Evolutionary conservation across 2,329 filamentous ascomycete genomes (phyloP), one percentile per base, ranked within the genome.

Genomic region (Metarhizium anisopliae): DNA sequence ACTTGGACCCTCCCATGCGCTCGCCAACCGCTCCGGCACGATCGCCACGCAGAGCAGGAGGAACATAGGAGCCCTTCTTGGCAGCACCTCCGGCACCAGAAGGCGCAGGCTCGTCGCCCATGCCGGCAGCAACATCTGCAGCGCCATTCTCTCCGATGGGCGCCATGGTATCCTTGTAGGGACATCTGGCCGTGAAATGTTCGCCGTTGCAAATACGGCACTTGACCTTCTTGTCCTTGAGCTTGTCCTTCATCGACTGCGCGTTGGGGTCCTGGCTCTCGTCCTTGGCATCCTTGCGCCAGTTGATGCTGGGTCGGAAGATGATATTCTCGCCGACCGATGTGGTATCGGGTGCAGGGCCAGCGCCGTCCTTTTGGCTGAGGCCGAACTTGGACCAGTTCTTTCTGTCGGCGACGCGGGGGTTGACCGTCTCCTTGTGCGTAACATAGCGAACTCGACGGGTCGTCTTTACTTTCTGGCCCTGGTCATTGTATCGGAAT

Each of bases 181-280:
- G 94, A 84, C 94, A 99, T 73, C 94, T 87, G 64, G 93, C 93
- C 47, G 94, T 99, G 81, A 97, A 99, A 84, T 99, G 94, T 80
- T 99, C 94, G 70, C 93, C 94, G 71, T 86, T 89, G 79, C 94
- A 99, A 72, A 99, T 97, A 82, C 94, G 89, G 77, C 94, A 99
- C 83, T 97, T 97, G 81, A 99, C 95, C 80, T 96, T 95, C 84
- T 96, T 96, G 79, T 96, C 92, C 84, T 94, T 95, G 68, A 97
- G 81, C 77, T 89, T 87, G 70, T 86, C 83, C 77, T 89, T 89
- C 77, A 87, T 82, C 66, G 80, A 80, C 75, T 87, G 84, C 66
- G 87, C 85, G 73, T 89, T 87, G 68, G 81, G 75, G 66, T 85
- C 84, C 69, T 84, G 83, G 76, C 84, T 82, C 76, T 93, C 89